phyloP scores from a whole-genome alignment of 2,329 filamentous ascomycete species.

The Aspergillus uvarum region DNA sequence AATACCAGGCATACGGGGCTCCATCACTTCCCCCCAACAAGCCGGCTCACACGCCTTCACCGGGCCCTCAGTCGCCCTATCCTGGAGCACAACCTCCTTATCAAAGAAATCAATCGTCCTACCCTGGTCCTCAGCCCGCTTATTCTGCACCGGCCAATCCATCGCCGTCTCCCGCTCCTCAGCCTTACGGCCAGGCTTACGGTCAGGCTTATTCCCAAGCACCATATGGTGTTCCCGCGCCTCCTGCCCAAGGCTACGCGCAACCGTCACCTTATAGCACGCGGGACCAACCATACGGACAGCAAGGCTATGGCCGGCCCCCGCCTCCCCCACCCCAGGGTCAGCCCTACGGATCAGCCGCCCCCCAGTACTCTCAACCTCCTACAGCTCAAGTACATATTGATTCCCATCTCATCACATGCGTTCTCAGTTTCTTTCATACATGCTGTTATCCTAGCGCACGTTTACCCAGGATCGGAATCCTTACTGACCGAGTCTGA shows the following conservation, averaged over 20 bases:
- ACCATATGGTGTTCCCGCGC: constrained; percentile 34
- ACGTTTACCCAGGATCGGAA: background rate
- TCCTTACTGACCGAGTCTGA: background rate
- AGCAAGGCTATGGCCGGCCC: constrained; percentile 43
- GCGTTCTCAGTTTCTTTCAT: background rate
- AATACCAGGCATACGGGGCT: constrained; percentile 39
- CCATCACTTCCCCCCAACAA: constrained; percentile 31
- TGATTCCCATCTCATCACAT: constrained; percentile 17
- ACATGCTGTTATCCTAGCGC: background rate
- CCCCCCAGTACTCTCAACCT: constrained; percentile 36
- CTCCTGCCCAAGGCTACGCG: constrained; percentile 26
- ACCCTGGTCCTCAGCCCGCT: constrained; percentile 25
- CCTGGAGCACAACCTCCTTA: constrained; percentile 6
- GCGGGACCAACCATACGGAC: constrained; percentile 17
- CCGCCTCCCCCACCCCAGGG: constrained; percentile 42
- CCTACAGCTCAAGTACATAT: constrained; percentile 37
- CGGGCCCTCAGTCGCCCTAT: constrained; percentile 5
- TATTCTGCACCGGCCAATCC: background rate
- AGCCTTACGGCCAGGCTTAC: constrained; percentile 46
- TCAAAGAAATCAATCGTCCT: constrained; percentile 13
- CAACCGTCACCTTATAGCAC: constrained; percentile 29
- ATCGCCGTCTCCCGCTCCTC: constrained; percentile 26
- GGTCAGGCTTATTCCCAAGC: constrained; percentile 45
- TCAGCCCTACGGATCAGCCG: constrained; percentile 34
- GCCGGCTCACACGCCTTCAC: constrained; percentile 32